phyloP scores from a whole-genome alignment of 2,329 filamentous ascomycete species.

The Colletotrichum sp. region DNA sequence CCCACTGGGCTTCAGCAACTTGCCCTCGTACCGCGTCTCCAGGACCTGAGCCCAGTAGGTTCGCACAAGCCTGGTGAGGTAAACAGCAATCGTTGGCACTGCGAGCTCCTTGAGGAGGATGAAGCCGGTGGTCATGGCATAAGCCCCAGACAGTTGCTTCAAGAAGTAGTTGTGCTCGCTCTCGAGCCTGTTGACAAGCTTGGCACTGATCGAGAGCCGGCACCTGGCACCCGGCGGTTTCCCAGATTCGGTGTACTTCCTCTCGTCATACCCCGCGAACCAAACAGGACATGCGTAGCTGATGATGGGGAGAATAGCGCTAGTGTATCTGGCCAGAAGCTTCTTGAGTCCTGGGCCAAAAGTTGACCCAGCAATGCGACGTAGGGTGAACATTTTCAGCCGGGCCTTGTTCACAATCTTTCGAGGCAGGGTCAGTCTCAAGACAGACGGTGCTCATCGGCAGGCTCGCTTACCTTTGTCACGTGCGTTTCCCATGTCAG shows the following conservation, averaged over 20 bases:
- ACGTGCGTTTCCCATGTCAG: background rate
- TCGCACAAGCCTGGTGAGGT: background rate
- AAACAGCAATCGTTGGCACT: background rate
- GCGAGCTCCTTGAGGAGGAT: background rate
- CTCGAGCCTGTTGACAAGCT: background rate
- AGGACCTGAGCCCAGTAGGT: background rate
- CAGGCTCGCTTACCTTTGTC: background rate
- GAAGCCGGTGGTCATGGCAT: background rate
- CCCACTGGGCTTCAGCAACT: background rate
- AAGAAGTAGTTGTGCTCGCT: background rate
- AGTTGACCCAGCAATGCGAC: background rate
- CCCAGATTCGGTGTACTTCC: background rate
- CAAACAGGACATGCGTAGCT: background rate
- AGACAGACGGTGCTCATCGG: background rate
- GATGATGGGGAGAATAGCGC: background rate
- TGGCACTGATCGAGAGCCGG: background rate
- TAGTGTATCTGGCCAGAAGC: background rate
- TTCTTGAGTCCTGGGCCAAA: background rate
- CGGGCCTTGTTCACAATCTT: background rate
- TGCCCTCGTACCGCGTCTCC: background rate
- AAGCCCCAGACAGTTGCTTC: background rate
- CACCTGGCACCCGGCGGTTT: background rate
- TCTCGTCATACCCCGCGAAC: background rate
- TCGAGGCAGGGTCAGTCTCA: background rate
- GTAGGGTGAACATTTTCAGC: background rate